phyloP scores from a whole-genome alignment of 192 early-diverging fungal genomes.

The Radiomyces spectabilis region DNA sequence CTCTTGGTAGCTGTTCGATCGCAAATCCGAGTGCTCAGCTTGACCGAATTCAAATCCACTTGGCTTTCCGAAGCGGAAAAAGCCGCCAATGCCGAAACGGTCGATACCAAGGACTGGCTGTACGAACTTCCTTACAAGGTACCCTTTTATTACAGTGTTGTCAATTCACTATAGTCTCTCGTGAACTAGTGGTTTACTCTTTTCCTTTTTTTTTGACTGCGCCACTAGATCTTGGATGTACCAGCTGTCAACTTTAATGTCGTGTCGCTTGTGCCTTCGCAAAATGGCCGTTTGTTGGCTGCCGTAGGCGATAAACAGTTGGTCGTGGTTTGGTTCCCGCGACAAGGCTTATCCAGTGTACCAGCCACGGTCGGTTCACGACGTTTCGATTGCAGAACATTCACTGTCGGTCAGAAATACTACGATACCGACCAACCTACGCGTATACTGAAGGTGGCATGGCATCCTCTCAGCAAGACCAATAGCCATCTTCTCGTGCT shows the following conservation, averaged over 20 bases:
- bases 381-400: slow-evolving; percentile 9
- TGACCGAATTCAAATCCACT: slow-evolving; percentile 54
- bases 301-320: slow-evolving; percentile 51
- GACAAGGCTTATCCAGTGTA: slow-evolving; percentile 31
- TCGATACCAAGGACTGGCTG: slow-evolving; percentile 31
- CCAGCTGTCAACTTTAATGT: slow-evolving; percentile 55
- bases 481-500: slow-evolving; percentile 65
- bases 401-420: slow-evolving; percentile 17
- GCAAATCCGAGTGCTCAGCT: slow-evolving; percentile 50
- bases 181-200: no score
- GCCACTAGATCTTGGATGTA: slow-evolving; percentile 33
- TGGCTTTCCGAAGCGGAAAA: slow-evolving; percentile 34
- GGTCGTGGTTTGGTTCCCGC: slow-evolving; percentile 49
- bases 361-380: slow-evolving; percentile 13
- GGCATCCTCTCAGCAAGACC: slow-evolving; percentile 75
- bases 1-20: slow-evolving; percentile 51
- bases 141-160: no score
- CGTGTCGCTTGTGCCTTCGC: slow-evolving; percentile 39
- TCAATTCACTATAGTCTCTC: no score
- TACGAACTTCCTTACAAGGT: slow-evolving; percentile 14
- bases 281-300: slow-evolving; percentile 52
- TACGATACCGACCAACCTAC: slow-evolving; percentile 16
- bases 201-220: slow-evolving; percentile 4
- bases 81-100: slow-evolving; percentile 10
- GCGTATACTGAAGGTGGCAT: slow-evolving; percentile 58